phyloP scores from a whole-genome alignment of 2,329 filamentous ascomycete species.

The Pestalotiopsis fici region DNA sequence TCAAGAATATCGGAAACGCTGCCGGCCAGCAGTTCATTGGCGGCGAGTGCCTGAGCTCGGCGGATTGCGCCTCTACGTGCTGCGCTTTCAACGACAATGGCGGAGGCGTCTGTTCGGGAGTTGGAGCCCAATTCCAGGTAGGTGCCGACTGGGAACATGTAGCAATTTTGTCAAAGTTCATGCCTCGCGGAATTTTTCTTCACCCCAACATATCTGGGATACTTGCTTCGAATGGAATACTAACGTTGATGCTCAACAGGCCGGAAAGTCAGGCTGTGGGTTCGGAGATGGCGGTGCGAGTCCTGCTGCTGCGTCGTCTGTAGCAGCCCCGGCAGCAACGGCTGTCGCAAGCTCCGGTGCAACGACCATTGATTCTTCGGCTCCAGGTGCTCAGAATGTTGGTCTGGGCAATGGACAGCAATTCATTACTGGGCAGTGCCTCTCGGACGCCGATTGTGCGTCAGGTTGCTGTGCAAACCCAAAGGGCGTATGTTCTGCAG shows the following conservation, averaged over 20 bases:
- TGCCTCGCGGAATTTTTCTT: no score
- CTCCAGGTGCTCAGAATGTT: conserved; percentile 24
- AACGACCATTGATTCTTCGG: conserved; percentile 8
- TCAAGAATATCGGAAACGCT: conserved; percentile 27
- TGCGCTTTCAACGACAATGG: conserved; percentile 25
- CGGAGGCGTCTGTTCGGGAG: conserved; percentile 35
- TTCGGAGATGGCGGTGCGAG: conserved; percentile 18
- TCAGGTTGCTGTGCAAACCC: conserved; percentile 23
- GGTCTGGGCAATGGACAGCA: conserved; percentile 23
- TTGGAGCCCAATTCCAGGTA: conserved; percentile 32
- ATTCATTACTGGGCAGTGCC: conserved; percentile 31
- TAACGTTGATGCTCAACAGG: neutral
- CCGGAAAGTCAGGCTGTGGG: conserved; percentile 30
- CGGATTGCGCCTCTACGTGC: conserved; percentile 28
- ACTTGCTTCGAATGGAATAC: neutral
- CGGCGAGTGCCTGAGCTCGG: conserved; percentile 23
- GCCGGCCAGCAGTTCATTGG: conserved; percentile 27
- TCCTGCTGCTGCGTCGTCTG: neutral
- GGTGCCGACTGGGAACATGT: no score
- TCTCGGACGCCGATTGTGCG: conserved; percentile 28
- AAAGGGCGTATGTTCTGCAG: conserved; percentile 24
- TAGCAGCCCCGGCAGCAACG: neutral
- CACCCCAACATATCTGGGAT: no score
- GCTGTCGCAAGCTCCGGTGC: neutral
- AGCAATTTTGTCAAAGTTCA: no score